Base-by-base conservation (phyloP, 73 alveolate species). In the Paramecium tetraurelia region DNA sequence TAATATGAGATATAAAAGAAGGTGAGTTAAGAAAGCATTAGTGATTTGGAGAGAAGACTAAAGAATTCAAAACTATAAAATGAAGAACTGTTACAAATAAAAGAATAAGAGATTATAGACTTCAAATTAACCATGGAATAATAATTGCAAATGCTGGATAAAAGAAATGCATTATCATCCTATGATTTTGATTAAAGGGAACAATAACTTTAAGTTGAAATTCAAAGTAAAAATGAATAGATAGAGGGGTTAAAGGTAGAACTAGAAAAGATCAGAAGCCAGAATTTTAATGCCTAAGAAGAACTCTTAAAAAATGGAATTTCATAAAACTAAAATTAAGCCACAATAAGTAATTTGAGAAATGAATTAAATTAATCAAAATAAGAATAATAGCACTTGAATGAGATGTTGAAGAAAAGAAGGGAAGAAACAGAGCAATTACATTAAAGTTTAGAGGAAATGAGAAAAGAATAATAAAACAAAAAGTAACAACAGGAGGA, bases 101-200 rank as follows among this genome's bases (percentile, higher is more conserved):
- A 80, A 48, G 90, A 80, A 24, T 41, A 80, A 43, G 90, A 80
- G 14, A 80, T 80, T 24, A 14, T 31, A 10, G 90, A 80, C 24
- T 46, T 44, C 2, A 80, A 80, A 46, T 44, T 12, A 44, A 63
- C 76, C 5, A 80, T 80, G 90, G 90, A 80, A 31, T 46, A 80
- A 24, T 80, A 80, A 48, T 38, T 80, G 3, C 0, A 80, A 80
- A 80, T 80, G 50, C 33, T 80, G 4, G 90, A 80, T 44, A 80
- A 80, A 48, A 80, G 90, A 46, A 80, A 41, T 44, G 75, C 70
- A 31, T 35, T 80, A 24, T 21, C 76, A 21, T 44, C 36, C 2
- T 80, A 40, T 80, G 90, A 80, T 80, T 80, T 14, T 80, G 90
- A 80, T n/a, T 80, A 80, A 24, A 80, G 90, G 24, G 90, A 80